These are phyloP conservation scores for Xylaria grammica DNA, from an alignment of 495 filamentous ascomycete species.

Conservation along the genomic window DNA sequence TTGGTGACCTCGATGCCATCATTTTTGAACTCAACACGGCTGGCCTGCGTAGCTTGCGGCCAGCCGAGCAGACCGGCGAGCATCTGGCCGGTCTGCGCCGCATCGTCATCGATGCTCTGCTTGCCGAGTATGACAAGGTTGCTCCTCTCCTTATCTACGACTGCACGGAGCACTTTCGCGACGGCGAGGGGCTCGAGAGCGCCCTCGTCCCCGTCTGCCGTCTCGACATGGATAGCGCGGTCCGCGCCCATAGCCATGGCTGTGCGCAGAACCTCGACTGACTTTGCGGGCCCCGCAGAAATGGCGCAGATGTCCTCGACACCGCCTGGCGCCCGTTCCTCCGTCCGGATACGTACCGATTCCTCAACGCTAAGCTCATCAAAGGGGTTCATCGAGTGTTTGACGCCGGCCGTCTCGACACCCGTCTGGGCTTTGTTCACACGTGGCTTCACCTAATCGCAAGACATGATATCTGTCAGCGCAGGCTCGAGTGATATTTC, in stretches of 20 bases:
- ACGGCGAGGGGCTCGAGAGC: slow-evolving; percentile 87
- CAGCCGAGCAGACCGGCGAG: slow-evolving; percentile 89
- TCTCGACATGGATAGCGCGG: slow-evolving; percentile 82
- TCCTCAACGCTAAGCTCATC: slow-evolving; percentile 98
- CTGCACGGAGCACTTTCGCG: slow-evolving; percentile 81
- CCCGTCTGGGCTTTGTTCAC: slow-evolving; percentile 96
- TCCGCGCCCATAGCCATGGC: slow-evolving; percentile 99
- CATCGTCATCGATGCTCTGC: slow-evolving; percentile 97
- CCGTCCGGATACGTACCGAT: slow-evolving; percentile 89
- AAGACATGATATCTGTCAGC: slow-evolving; percentile 1
- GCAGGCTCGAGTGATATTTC: neutral
- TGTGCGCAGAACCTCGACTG: slow-evolving; percentile 84
- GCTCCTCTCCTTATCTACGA: slow-evolving; percentile 79
- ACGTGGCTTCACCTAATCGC: slow-evolving; percentile 85
- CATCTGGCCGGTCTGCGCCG: slow-evolving; percentile 97
- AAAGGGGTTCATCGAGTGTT: slow-evolving; percentile 98
- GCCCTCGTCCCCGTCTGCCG: slow-evolving; percentile 61
- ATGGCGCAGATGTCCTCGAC: slow-evolving; percentile 92
- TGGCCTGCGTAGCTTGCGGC: slow-evolving; percentile 93
- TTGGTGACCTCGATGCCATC: slow-evolving; percentile 72
- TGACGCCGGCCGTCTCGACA: slow-evolving; percentile 88
- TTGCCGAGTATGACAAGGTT: slow-evolving; percentile 95
- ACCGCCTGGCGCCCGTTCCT: slow-evolving; percentile 59
- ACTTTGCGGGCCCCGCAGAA: slow-evolving; percentile 84
- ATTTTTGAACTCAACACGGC: slow-evolving; percentile 74